These are phyloP conservation scores for Talinum fruticosum DNA, from an alignment of 148 eudicot species.

Conservation along the genomic window DNA sequence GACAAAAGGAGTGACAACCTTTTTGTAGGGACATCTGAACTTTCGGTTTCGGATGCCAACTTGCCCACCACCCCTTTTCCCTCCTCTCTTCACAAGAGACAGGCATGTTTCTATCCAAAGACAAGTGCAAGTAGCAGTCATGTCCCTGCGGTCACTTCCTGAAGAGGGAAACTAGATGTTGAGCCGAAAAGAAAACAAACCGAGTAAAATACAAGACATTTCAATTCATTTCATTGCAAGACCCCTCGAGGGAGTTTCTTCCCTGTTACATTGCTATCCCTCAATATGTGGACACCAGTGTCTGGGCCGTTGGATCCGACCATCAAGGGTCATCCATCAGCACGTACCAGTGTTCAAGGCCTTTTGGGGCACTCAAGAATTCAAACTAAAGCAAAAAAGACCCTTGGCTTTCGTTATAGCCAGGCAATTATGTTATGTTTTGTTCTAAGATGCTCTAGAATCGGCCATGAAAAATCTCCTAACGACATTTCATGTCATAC, in stretches of 20 bases:
- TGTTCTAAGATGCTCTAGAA: not conserved
- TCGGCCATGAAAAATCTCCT: not conserved
- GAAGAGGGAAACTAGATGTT: conserved; percentile 7
- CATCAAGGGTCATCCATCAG: too few relatives aligned
- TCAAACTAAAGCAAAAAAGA: too few relatives aligned
- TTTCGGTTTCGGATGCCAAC: conserved; percentile 29
- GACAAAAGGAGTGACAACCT: conserved; percentile 23
- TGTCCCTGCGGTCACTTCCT: conserved; percentile 5
- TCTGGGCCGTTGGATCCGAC: conserved; percentile 1
- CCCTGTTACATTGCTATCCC: conserved; percentile 1
- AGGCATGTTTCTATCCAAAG: conserved; percentile 11
- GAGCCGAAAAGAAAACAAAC: not conserved
- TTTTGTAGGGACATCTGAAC: conserved; percentile 23
- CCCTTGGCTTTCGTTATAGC: too few relatives aligned
- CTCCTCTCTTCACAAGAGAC: conserved; percentile 26
- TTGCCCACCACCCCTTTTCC: conserved; percentile 19
- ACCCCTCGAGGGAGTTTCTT: not conserved
- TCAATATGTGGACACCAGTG: not conserved
- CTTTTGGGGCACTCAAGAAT: too few relatives aligned
- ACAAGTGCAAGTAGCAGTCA: conserved; percentile 10
- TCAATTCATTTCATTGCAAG: not conserved
- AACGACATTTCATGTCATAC: not conserved
- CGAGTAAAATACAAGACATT: not conserved
- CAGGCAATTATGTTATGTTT: not conserved
- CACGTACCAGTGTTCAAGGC: too few relatives aligned